Evolutionary conservation across 192 early-diverging fungal species (phyloP), one percentile per base, ranked within the genome.

Genomic region (Martensiomyces pterosporus): DNA sequence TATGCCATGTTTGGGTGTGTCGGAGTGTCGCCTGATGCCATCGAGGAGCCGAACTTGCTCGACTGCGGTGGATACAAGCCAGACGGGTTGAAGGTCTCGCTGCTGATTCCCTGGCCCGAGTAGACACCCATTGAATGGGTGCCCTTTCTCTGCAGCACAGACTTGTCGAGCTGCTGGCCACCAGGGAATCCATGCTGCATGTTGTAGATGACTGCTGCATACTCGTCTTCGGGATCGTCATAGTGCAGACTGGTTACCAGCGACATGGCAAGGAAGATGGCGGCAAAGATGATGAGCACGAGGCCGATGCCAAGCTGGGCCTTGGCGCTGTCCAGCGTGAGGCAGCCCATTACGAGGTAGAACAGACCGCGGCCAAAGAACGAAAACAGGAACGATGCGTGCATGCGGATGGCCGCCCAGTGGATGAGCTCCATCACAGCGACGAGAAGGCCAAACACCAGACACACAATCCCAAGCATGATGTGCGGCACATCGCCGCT

Each of bases 221-320:
- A 62, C 12, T 49, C 59, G 45, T 70, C 67, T n/a, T 56, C 51
- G 8, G 67, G 67, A 13, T 70, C 67, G 36, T 70, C 67, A 38
- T 50, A 70, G 24, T 21, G 19, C 22, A 58, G 41, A 3, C 32
- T 22, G 24, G 49, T 27, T 16, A 21, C 40, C 18, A 60, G 37
- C 9, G 61, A 35, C 19, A 64, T 29, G 0, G 39, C 52, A 12
- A 72, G 25, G 38, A 56, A 55, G 24, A 46, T 15, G 3, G 39
- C 47, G 8, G 43, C 61, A 8, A 43, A 17, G 0, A 64, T 33
- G 0, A 38, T 52, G 10, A 72, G 36, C 19, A 49, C 51, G 23
- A 64, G 4, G 2, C 52, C 68, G n/a, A 60, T 56, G 2, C 55
- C 68, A 7, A 64, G 60, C 52, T 42, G 50, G 0, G 61, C 60